phyloP scores from a whole-genome alignment of 2,329 filamentous ascomycete species.

The Gnomoniopsis sp. region DNA sequence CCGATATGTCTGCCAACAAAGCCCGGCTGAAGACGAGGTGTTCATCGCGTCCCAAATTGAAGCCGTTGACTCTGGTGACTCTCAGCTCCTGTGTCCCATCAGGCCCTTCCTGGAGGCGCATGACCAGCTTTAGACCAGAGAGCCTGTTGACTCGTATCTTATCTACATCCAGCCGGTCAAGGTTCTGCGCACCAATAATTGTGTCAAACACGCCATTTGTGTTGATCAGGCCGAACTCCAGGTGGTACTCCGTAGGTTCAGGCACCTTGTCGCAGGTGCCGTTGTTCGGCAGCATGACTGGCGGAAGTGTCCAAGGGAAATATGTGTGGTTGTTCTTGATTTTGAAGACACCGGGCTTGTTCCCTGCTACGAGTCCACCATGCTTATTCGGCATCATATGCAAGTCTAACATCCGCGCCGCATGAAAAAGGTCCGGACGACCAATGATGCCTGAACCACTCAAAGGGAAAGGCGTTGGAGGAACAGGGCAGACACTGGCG shows the following conservation, averaged over 20 bases:
- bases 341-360: slow-evolving; percentile 33
- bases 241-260: slow-evolving; percentile 65
- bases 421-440: slow-evolving; percentile 80
- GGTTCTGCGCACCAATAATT: slow-evolving; percentile 43
- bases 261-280: slow-evolving; percentile 74
- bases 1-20: slow-evolving; percentile 70
- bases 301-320: slow-evolving; percentile 90
- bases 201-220: slow-evolving; percentile 43
- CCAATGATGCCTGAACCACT: slow-evolving; percentile 77
- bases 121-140: slow-evolving; percentile 59
- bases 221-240: slow-evolving; percentile 57
- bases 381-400: slow-evolving; percentile 71
- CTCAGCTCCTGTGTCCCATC: slow-evolving; percentile 51
- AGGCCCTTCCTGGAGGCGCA: slow-evolving; percentile 60
- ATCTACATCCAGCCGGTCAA: slow-evolving; percentile 42
- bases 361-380: slow-evolving; percentile 39
- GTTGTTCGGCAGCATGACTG: slow-evolving; percentile 68
- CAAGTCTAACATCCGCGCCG: slow-evolving; percentile 77
- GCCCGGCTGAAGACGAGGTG: slow-evolving; percentile 76
- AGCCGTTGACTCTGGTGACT: slow-evolving; percentile 76
- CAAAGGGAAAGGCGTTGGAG: slow-evolving; percentile 58
- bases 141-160: slow-evolving; percentile 49
- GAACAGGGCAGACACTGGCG: slow-evolving; percentile 64
- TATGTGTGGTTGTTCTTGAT: slow-evolving; percentile 76
- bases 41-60: slow-evolving; percentile 82